phyloP scores from a whole-genome alignment of 805 yeast genomes.

The Nakazawaea siamensis region DNA sequence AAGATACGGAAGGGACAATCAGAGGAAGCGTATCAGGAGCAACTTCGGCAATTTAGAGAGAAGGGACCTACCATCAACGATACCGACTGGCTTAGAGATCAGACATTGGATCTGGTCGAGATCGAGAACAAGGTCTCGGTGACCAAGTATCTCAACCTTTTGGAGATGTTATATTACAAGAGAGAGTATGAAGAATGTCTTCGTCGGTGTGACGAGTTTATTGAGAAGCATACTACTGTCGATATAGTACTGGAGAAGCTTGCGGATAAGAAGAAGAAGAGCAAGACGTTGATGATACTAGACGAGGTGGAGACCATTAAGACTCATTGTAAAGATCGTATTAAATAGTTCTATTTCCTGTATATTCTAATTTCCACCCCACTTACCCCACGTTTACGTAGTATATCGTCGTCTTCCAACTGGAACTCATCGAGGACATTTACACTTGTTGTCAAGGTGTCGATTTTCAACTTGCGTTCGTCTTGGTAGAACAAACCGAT shows the following conservation, averaged over 20 bases:
- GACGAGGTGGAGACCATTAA: conserved; percentile 39
- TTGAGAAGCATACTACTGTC: conserved; percentile 20
- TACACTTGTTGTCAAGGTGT: conserved; percentile 54
- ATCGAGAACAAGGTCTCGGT: conserved; percentile 43
- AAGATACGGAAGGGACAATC: conserved; percentile 63
- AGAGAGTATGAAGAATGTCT: conserved; percentile 46
- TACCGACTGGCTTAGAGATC: conserved; percentile 23
- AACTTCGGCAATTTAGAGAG: conserved; percentile 38
- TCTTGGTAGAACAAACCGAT: conserved; percentile 53
- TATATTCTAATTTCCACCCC: conserved; percentile 37
- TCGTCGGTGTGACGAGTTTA: conserved; percentile 30
- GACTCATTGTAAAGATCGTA: conserved; percentile 17
- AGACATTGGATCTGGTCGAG: conserved; percentile 14
- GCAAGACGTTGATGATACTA: conserved; percentile 39
- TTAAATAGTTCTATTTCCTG: conserved; percentile 12
- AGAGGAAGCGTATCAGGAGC: conserved; percentile 50
- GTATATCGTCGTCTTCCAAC: conserved; percentile 18
- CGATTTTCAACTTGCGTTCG: conserved; percentile 42
- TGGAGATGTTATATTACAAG: conserved; percentile 55
- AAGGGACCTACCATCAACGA: conserved; percentile 55
- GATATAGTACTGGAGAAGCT: conserved; percentile 18
- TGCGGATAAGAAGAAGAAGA: conserved; percentile 25
- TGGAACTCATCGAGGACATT: conserved; percentile 65
- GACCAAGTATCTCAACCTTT: conserved; percentile 44
- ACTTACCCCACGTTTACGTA: conserved; percentile 37